Evolutionary conservation across 371 early-diverging fungal genomes (phyloP), one percentile per base, ranked within the genome.

Genomic region (Mortierella sp.): DNA sequence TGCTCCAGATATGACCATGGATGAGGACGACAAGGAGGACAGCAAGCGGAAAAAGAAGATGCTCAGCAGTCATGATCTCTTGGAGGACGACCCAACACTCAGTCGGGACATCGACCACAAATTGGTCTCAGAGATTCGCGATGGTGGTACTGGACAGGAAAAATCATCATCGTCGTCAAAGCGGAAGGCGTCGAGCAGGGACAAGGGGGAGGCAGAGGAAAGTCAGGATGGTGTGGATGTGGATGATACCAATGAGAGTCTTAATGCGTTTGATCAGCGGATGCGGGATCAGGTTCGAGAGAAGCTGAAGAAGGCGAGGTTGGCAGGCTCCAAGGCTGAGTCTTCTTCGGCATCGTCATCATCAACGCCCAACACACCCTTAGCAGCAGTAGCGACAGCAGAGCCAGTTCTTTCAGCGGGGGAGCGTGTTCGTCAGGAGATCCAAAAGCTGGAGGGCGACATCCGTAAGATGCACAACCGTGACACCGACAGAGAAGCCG

Each of bases 61-160:
- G 75, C 90, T 94, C 77, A 97, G 97, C 78, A 94, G 94, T 45
- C 96, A 97, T 78, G 98, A 97, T 75, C 89, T 95, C 24, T 78
- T 95, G 68, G 81, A 82, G 3, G 90, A 93, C 50, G 92, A 92
- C 60, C 89, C 92, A 16, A 83, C 91, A 21, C 76, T 94, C 63
- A 90, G 92, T 73, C 89, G 89, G 70, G 87, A 91, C n/a, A 79
- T 83, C 24, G 89, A 88, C 31, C 79, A 81, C 11, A 80, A 86
- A 13, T 45, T 85, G 0, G 21, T 80, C 38, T 77, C 65, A 57
- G 73, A 79, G 11, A 34, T 74, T 8, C 68, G 28, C 6, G 55
- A 16, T 2, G n/a, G 42, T 8, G 21, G 42, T 3, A 3, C 8
- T 13, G 50, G 50, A 50, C 16, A 16, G 2, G 50, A 0, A 50